Percentiles rank a stretch among this genome's conserved stretches.
phyloP scores from a whole-genome alignment of 768 basidiomycete species.

The Leucogyrophana mollusca region DNA sequence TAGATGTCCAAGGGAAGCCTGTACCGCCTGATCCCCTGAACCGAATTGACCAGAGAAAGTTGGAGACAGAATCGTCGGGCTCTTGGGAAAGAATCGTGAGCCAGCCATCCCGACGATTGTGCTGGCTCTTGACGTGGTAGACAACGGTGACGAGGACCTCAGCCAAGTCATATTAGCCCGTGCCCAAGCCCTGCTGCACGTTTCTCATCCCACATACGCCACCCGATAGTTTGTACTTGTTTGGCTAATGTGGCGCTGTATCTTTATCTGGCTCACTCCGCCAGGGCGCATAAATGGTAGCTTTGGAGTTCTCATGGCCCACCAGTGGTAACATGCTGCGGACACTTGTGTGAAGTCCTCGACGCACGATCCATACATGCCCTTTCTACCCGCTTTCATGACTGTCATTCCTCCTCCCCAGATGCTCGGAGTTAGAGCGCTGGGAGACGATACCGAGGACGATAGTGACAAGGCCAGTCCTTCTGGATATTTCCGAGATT shows the following conservation, averaged over 20 bases:
- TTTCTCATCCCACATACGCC: not conserved
- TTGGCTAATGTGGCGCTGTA: conserved; percentile 20
- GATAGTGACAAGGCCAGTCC: conserved; percentile 14
- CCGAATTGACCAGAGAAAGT: conserved; percentile 27
- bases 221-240: conserved; percentile 15
- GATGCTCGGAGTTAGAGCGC: conserved; percentile 3
- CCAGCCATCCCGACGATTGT: conserved; percentile 23
- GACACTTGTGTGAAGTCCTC: conserved; percentile 1
- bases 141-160: conserved; percentile 28
- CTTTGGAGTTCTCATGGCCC: conserved; percentile 1
- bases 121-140: conserved; percentile 31
- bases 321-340: conserved; percentile 3
- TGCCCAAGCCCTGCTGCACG: conserved; percentile 14
- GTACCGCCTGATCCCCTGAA: conserved; percentile 47
- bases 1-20: conserved; percentile 66
- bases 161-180: conserved; percentile 28
- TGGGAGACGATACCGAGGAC: not conserved
- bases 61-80: conserved; percentile 30
- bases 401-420: not conserved
- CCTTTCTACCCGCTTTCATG: conserved; percentile 5
- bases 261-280: too few relatives aligned
- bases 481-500: not conserved
- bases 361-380: not conserved
- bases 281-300: too few relatives aligned
- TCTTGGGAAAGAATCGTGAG: conserved; percentile 31